Conservation (phyloP, 192 early-diverging fungal genomes). For the Entomortierella chlamydospora region DNA sequence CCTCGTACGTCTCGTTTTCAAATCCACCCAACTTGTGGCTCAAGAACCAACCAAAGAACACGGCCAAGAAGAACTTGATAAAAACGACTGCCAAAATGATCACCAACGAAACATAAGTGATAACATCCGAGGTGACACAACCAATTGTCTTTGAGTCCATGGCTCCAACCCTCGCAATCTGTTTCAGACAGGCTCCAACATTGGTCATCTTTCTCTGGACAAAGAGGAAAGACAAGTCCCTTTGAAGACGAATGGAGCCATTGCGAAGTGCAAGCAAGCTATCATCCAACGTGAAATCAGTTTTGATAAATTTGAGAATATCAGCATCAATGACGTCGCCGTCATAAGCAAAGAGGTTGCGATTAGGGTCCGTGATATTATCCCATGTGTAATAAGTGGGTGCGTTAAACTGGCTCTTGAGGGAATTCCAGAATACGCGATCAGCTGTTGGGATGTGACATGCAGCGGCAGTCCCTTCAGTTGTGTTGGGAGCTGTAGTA, state of each 20-base stretch:
- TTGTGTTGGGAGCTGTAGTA: conserved; percentile 54
- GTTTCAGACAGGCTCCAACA: conserved; percentile 76
- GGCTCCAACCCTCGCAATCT: conserved; percentile 78
- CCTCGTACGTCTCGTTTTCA: conserved; percentile 70
- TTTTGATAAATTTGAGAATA: conserved; percentile 45
- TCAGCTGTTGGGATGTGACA: conserved; percentile 68
- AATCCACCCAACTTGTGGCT: conserved; percentile 82
- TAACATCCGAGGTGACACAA: conserved; percentile 82
- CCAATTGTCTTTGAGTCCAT: conserved; percentile 82
- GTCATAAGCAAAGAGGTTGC: conserved; percentile 55
- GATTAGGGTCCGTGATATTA: conserved; percentile 58
- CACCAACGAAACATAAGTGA: conserved; percentile 79
- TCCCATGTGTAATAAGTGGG: conserved; percentile 70
- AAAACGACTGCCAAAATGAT: conserved; percentile 74
- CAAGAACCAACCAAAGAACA: conserved; percentile 87
- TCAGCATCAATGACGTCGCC: conserved; percentile 51
- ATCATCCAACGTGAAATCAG: conserved; percentile 22
- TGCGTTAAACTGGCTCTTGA: conserved; percentile 62
- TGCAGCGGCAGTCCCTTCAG: conserved; percentile 58
- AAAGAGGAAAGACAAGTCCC: conserved; percentile 47
- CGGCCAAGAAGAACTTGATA: conserved; percentile 80
- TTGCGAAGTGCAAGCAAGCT: conserved; percentile 54
- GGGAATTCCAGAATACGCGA: conserved; percentile 54
- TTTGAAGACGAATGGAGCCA: conserved; percentile 49
- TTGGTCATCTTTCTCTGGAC: conserved; percentile 51